phyloP scores from a whole-genome alignment of 164 flowering plant genomes.

The Chloranthus sessilifolius region DNA sequence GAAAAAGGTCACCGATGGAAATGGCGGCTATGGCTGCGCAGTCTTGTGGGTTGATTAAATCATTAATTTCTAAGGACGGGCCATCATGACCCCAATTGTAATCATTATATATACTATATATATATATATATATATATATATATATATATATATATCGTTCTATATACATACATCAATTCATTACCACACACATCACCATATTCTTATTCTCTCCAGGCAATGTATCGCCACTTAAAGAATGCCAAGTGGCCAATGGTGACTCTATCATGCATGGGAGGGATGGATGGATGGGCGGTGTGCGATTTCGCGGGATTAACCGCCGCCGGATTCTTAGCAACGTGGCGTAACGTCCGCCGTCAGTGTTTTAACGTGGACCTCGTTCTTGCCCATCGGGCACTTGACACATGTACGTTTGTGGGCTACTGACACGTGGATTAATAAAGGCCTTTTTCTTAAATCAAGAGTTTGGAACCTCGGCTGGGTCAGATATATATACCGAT shows the following conservation, averaged over 20 bases:
- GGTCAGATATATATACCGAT: no score
- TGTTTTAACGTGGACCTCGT: constrained; percentile 2
- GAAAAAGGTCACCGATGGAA: constrained; percentile 22
- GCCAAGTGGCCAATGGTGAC: no score
- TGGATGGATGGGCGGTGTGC: not conserved
- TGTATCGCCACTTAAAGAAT: no score
- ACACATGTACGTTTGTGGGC: no score
- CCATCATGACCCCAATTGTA: constrained; percentile 37
- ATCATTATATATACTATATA: no score
- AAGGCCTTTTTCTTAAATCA: no score
- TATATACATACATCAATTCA: not conserved
- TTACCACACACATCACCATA: not conserved
- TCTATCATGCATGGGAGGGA: no score
- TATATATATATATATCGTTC: no score
- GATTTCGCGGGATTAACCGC: not conserved
- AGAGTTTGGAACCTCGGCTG: no score
- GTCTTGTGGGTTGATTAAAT: constrained; percentile 22
- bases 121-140: no score
- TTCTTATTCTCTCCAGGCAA: not conserved
- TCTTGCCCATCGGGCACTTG: constrained; percentile 11
- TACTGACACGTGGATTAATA: no score
- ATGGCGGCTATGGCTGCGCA: constrained; percentile 81
- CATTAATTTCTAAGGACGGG: constrained; percentile 17
- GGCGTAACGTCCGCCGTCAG: constrained; percentile 20
- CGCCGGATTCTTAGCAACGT: constrained; percentile 13